These are phyloP conservation scores for Ceratocystis smalleyi DNA, from an alignment of 2,329 filamentous ascomycete genomes.

Conservation along the genomic window DNA sequence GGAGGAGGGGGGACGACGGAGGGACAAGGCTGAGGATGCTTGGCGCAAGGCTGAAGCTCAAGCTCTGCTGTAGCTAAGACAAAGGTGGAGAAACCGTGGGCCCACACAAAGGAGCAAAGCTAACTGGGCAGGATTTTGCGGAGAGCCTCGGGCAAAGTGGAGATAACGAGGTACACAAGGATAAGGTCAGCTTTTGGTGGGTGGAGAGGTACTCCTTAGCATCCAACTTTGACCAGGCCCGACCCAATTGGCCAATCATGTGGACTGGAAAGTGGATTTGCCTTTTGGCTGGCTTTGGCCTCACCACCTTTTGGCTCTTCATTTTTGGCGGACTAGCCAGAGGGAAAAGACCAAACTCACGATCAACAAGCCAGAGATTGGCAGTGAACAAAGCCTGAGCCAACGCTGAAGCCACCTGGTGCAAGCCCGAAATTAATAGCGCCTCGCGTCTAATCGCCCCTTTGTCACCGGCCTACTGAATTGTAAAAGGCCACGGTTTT, in stretches of 20 bases:
- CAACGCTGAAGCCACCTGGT: neutral
- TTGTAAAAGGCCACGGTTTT: neutral
- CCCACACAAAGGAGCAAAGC: neutral
- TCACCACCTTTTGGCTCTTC: conserved; percentile 17
- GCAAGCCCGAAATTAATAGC: neutral
- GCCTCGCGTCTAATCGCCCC: neutral
- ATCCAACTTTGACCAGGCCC: neutral
- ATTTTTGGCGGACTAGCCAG: neutral
- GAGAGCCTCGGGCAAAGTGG: conserved; percentile 10
- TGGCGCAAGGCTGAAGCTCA: neutral
- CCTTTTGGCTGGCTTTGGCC: conserved; percentile 12
- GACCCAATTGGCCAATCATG: conserved; percentile 30
- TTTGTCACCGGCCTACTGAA: neutral
- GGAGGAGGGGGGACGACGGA: neutral
- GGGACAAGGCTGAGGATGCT: conserved; percentile 10
- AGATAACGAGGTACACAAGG: conserved; percentile 13
- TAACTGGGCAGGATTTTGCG: conserved; percentile 9
- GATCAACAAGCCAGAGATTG: neutral
- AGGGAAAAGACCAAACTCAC: neutral
- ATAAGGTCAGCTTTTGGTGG: neutral
- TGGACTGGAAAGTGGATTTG: conserved; percentile 16
- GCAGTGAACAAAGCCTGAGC: neutral
- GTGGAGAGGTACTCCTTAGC: conserved; percentile 14
- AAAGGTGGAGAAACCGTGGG: conserved; percentile 11
- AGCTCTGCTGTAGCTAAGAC: neutral